These are phyloP conservation scores for Penicillium roqueforti DNA, from an alignment of 495 filamentous ascomycete species.

Conservation along the genomic window DNA sequence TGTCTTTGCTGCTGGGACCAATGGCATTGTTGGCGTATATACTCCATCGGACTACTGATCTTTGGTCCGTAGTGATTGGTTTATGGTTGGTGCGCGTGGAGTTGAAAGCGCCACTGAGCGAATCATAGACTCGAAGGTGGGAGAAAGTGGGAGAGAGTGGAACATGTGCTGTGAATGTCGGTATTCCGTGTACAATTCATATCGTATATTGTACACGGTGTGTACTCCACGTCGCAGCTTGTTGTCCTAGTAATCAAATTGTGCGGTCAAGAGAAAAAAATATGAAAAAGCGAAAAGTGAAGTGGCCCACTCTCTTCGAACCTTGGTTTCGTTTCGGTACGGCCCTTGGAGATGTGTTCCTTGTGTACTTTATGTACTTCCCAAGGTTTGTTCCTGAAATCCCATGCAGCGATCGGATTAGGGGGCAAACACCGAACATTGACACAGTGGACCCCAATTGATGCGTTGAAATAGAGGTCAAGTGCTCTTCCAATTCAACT, in stretches of 20 bases:
- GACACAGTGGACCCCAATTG: slow-evolving; percentile 2
- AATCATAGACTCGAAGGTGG: not conserved
- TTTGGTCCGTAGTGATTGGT: slow-evolving; percentile 9
- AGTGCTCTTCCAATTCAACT: not conserved
- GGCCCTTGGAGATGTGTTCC: slow-evolving; percentile 12
- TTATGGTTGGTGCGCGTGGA: not conserved
- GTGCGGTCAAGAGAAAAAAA: not conserved
- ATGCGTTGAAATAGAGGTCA: not conserved
- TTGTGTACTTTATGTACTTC: not conserved
- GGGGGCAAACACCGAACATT: not conserved
- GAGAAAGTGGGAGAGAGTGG: not conserved
- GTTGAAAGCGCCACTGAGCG: slow-evolving; percentile 3
- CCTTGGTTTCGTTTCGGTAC: slow-evolving; percentile 17
- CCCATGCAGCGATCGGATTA: not conserved
- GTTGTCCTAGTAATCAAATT: not conserved
- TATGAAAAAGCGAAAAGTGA: not conserved
- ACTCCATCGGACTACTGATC: slow-evolving; percentile 20
- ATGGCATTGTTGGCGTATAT: slow-evolving; percentile 18
- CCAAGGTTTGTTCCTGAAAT: not conserved
- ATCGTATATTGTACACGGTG: slow-evolving; percentile 8
- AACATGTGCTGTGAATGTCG: not conserved
- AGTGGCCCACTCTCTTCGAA: slow-evolving; percentile 12
- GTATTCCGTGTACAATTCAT: not conserved
- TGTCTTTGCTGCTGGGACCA: slow-evolving; percentile 2
- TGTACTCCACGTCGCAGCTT: slow-evolving; percentile 11